Evolutionary conservation across 352 stramenopile genomes (phyloP), one percentile per base, ranked within the genome.

Genomic region (Pythium phragmiticola): DNA sequence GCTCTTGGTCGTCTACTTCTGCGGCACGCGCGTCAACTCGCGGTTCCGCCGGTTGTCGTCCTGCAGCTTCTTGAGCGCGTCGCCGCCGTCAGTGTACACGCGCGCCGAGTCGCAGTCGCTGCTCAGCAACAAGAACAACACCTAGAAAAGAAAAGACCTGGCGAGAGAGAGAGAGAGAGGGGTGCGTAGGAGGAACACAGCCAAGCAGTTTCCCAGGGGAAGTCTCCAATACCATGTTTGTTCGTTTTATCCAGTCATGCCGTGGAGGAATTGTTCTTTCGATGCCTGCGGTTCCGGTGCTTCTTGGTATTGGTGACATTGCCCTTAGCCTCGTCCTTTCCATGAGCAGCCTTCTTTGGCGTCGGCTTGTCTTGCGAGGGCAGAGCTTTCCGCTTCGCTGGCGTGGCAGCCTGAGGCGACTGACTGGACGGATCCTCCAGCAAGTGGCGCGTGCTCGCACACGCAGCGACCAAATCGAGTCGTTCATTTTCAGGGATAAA

Each of bases 1-100:
- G 56, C 73, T 94, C 37, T 69, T 92, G 39, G 57, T 90, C 53
- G 84, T 94, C 21, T 89, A 89, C 52, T 94, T 94, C 65, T 92
- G 80, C 34, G 84, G 84, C 63, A 92, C 82, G 41, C 68, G 72
- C 59, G 81, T 94, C 50, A 89, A 92, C 72, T 88, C 77, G 64
- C 81, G 82, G 39, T 92, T 85, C 70, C 82, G 82, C 9, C 81
- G 79, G 42, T 63, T 93, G 16, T 93, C 84, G 51, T 87, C 80
- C 13, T 89, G 77, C 63, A 90, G 82, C 68, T 85, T 89, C 42
- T 43, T 91, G 47, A 91, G 80, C 45, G 69, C 78, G 11, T 90
- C 84, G 53, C 84, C 84, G 11, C 69, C 76, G 36, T 74, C 68
- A 53, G 75, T 75, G 72, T 85, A 85, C 71, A 41, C 68, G 12